These are phyloP conservation scores for Akanthomyces muscarius DNA, from an alignment of 2,329 filamentous ascomycete species.

Conservation along the genomic window DNA sequence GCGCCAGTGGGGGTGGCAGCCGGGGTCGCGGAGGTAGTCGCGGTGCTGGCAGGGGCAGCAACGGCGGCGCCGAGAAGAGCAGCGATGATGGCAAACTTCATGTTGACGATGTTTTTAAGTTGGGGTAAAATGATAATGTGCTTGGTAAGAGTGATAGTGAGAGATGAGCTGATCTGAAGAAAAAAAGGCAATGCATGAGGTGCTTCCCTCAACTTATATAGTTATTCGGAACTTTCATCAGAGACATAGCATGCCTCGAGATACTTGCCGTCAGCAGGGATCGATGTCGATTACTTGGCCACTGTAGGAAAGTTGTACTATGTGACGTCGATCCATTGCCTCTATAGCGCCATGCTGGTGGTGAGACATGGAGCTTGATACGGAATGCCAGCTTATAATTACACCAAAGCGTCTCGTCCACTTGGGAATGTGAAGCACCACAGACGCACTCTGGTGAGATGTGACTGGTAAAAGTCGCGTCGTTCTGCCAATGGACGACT, in stretches of 20 bases:
- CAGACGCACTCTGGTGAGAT: not conserved
- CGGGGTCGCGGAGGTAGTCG: not conserved
- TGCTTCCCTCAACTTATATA: not conserved
- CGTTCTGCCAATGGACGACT: not conserved
- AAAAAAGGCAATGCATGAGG: not conserved
- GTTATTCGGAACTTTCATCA: not conserved
- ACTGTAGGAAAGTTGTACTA: not conserved
- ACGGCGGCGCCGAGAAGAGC: not conserved
- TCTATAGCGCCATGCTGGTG: not conserved
- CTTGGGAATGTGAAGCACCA: not conserved
- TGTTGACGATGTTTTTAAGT: not conserved
- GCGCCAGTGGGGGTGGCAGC: not conserved
- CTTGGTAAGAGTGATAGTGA: not conserved
- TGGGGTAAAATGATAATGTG: not conserved
- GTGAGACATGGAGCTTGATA: not conserved
- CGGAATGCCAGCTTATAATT: not conserved
- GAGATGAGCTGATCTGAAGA: not conserved
- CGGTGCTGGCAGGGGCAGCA: not conserved
- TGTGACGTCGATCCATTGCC: not conserved
- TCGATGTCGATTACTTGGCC: not conserved
- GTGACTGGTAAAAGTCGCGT: not conserved
- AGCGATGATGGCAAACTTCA: conserved; percentile 9
- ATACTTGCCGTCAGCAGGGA: not conserved
- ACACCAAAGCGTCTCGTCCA: not conserved
- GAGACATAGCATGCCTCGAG: not conserved